Percentiles rank a stretch among this genome's conserved stretches.
Conservation (phyloP, 2,329 filamentous ascomycete genomes). For the Fusarium mangiferae region DNA sequence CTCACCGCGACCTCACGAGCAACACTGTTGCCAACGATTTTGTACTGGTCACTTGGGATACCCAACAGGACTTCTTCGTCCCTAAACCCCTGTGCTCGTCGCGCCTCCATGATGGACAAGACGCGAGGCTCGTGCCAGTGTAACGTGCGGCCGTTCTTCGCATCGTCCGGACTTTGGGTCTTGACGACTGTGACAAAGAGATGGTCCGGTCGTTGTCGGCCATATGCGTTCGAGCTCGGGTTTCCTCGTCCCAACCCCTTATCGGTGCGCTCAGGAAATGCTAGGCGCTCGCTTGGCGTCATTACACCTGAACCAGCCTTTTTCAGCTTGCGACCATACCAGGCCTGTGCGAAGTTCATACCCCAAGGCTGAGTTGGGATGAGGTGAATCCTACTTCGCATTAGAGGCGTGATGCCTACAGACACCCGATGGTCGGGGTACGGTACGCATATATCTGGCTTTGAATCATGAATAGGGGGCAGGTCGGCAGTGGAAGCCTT, state of each 20-base stretch:
- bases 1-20: slow-evolving; percentile 74
- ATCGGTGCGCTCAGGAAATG: slow-evolving; percentile 51
- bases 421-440: slow-evolving; percentile 75
- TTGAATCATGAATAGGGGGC: slow-evolving; percentile 69
- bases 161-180: slow-evolving; percentile 59
- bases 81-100: slow-evolving; percentile 75
- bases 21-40: slow-evolving; percentile 81
- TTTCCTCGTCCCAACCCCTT: slow-evolving; percentile 51
- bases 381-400: slow-evolving; percentile 59
- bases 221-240: slow-evolving; percentile 58
- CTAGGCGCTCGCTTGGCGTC: slow-evolving; percentile 50
- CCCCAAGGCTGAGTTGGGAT: slow-evolving; percentile 70
- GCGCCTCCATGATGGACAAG: slow-evolving; percentile 72
- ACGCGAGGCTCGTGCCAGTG: slow-evolving; percentile 75
- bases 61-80: slow-evolving; percentile 79
- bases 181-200: slow-evolving; percentile 75
- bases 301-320: slow-evolving; percentile 48
- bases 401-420: slow-evolving; percentile 50
- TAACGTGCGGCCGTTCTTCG: slow-evolving; percentile 62
- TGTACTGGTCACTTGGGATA: slow-evolving; percentile 63
- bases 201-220: slow-evolving; percentile 60
- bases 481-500: slow-evolving; percentile 68
- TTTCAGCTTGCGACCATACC: slow-evolving; percentile 47
- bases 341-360: slow-evolving; percentile 62
- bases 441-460: slow-evolving; percentile 68